Evolutionary conservation across 2,329 filamentous ascomycete species (phyloP).

Genomic region (Diplodia sapinea): DNA sequence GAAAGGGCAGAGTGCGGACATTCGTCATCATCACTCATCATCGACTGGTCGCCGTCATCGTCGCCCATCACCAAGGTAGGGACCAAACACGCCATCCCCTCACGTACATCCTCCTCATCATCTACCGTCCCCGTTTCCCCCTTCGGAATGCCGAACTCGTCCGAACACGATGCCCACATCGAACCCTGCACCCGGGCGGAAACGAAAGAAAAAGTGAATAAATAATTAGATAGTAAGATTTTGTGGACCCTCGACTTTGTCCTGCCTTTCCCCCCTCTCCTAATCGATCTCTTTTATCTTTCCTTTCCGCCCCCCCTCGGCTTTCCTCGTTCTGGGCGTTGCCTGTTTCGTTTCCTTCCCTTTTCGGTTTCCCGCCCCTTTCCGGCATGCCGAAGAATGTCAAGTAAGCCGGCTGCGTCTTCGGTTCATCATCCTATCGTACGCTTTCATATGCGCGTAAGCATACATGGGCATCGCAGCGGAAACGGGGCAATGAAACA

Average conservation of each 20-base stretch:
- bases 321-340: neutral
- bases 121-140: neutral
- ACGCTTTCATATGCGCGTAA: conserved; percentile 11
- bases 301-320: neutral
- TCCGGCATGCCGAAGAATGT: neutral
- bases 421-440: neutral
- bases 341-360: neutral
- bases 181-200: conserved; percentile 11
- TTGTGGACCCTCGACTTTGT: conserved; percentile 6
- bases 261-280: neutral
- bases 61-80: neutral
- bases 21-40: conserved; percentile 17
- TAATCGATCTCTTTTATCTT: neutral
- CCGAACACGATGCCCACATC: conserved; percentile 9
- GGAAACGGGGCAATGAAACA: neutral
- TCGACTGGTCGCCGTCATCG: neutral
- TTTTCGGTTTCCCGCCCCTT: neutral
- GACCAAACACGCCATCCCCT: conserved; percentile 8
- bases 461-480: conserved; percentile 5
- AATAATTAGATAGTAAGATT: conserved; percentile 7
- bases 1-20: neutral
- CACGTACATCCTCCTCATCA: neutral
- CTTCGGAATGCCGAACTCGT: conserved; percentile 4
- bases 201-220: neutral
- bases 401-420: conserved; percentile 11